phyloP scores from a whole-genome alignment of 2,329 filamentous ascomycete species.

The Fusarium sp. region DNA sequence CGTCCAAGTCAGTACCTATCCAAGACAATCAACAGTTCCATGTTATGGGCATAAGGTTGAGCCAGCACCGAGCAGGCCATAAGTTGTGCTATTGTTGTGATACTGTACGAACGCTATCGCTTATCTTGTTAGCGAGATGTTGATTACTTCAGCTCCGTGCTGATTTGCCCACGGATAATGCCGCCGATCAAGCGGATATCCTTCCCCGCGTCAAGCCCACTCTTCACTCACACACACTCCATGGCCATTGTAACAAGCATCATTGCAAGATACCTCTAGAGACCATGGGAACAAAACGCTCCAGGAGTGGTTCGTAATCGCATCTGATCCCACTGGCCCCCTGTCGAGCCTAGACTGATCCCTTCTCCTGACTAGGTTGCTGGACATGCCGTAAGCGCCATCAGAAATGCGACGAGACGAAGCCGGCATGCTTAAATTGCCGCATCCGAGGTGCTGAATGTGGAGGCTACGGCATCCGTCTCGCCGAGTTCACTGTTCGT shows the following conservation, averaged over 20 bases:
- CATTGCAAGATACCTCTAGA: not conserved
- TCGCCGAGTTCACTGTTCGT: not conserved
- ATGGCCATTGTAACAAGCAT: not conserved
- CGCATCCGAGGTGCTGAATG: not conserved
- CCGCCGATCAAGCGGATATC: not conserved
- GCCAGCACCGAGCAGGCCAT: too few species aligned
- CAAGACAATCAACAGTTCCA: too few species aligned
- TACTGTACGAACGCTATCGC: too few species aligned
- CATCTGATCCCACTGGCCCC: not conserved
- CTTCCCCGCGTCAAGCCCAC: not conserved
- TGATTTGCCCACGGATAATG: not conserved
- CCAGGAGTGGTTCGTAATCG: not conserved
- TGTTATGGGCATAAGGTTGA: too few species aligned
- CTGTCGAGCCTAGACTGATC: not conserved
- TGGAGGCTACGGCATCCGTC: not conserved
- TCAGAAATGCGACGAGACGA: not conserved
- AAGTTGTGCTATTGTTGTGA: too few species aligned
- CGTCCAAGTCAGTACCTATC: too few species aligned
- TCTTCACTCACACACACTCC: not conserved
- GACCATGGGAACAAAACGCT: not conserved
- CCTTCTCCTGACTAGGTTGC: not conserved
- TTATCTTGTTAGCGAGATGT: not conserved
- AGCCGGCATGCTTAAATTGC: not conserved
- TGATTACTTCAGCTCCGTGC: not conserved
- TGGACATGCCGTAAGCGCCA: not conserved